phyloP scores from a whole-genome alignment of 495 filamentous ascomycete genomes.

The Usnea hakonensis region DNA sequence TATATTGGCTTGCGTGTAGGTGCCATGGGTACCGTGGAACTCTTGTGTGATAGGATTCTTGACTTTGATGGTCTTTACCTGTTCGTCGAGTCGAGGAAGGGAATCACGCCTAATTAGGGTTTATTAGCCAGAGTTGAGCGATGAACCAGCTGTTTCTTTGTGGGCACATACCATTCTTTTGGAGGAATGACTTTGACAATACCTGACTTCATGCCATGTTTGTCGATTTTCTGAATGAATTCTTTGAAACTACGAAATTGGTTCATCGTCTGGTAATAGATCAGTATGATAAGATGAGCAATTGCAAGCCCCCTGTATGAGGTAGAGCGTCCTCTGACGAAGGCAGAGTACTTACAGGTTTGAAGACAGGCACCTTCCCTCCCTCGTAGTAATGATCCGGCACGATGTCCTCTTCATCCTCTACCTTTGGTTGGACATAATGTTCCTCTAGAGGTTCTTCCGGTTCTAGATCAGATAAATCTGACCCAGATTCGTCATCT shows the following conservation, averaged over 20 bases:
- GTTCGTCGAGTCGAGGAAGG: constrained; percentile 69
- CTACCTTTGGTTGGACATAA: constrained; percentile 16
- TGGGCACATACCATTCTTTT: constrained; percentile 69
- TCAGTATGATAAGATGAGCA: not conserved
- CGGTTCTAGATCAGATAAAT: constrained; percentile 32
- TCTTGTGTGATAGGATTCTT: constrained; percentile 98
- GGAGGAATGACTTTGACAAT: constrained; percentile 95
- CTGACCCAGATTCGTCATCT: constrained; percentile 26
- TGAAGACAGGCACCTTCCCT: constrained; percentile 88
- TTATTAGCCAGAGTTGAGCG: not conserved
- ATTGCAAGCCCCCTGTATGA: not conserved
- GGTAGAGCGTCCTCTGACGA: not conserved
- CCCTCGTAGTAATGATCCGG: constrained; percentile 82
- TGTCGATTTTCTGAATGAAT: constrained; percentile 81
- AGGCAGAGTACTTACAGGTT: constrained; percentile 53
- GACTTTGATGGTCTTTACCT: constrained; percentile 83
- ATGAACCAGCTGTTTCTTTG: not conserved
- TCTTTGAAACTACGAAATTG: constrained; percentile 87
- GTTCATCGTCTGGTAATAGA: constrained; percentile 58
- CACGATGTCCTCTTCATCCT: constrained; percentile 60
- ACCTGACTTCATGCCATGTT: constrained; percentile 93
- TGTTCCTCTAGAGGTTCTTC: constrained; percentile 25
- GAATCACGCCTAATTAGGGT: constrained; percentile 50
- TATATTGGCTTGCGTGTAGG: constrained; percentile 92
- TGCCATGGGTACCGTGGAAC: constrained; percentile 87